These are phyloP conservation scores for Fraxinus sp. DNA, from an alignment of 305 asterid genomes.

Conservation along the genomic window DNA sequence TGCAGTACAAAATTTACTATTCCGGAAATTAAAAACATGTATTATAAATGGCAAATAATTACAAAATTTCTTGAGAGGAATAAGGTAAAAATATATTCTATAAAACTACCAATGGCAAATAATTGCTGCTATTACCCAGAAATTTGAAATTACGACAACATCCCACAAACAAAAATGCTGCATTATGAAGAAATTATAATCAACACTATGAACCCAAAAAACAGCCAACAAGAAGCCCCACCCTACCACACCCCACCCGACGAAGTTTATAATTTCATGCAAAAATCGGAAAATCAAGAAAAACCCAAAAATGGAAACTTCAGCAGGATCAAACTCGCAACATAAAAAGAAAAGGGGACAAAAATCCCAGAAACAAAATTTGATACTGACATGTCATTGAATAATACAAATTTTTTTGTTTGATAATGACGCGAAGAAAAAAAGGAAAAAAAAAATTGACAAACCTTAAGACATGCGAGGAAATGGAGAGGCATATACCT, in stretches of 20 bases:
- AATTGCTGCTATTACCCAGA: neutral
- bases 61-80: neutral
- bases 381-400: neutral
- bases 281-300: slow-evolving; percentile 20
- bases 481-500: slow-evolving; percentile 26
- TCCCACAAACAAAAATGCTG: neutral
- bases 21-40: neutral
- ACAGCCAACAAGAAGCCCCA: neutral
- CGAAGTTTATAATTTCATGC: slow-evolving; percentile 19
- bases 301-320: neutral
- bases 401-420: slow-evolving; percentile 9
- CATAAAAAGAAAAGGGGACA: neutral
- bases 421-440: slow-evolving; percentile 9
- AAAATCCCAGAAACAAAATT: neutral
- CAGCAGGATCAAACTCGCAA: neutral
- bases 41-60: neutral
- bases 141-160: slow-evolving; percentile 12
- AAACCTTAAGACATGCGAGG: slow-evolving; percentile 38
- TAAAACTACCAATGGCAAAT: slow-evolving; percentile 10
- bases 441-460: neutral
- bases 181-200: neutral
- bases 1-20: slow-evolving; percentile 17
- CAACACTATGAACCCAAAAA: neutral
- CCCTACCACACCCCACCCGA: slow-evolving; percentile 4
- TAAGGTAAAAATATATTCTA: neutral